Evolutionary conservation across 1,139 yeast species (phyloP), one percentile per base, ranked within the genome.

Genomic region (Yamadazyma taylorii): DNA sequence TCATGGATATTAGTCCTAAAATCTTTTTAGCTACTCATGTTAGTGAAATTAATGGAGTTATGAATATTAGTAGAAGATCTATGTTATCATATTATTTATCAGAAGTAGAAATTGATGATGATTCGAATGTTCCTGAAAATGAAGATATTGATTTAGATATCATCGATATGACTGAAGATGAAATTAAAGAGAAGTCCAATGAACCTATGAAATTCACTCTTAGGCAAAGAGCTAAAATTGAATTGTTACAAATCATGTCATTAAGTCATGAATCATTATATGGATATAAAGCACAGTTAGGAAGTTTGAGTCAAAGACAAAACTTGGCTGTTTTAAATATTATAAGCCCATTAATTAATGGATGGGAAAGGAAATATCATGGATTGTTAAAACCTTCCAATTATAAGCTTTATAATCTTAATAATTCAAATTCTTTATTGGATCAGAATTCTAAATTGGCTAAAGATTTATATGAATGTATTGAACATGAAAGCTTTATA

Each of bases 211-310:
- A 52, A 37, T 85, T 87, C 48, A 75, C 88, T 0, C 58, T 61
- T n/a, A 64, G 70, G 16, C 95, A 88, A 53, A 75, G 76, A 52
- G 96, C 96, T 2, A 85, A 84, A 47, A 70, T 89, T 28, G 96
- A 86, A 51, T 63, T 89, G 32, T 61, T 88, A 30, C 87, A 85
- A 55, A 85, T 89, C 43, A 79, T 85, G 68, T 78, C 92, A 0
- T 66, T 89, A 36, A 94, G 95, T 23, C 89, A 87, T 57, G 95
- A 88, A 52, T 80, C 92, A 1, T 66, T 90, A 16, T 89, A 89
- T 57, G 84, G 82, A 19, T 75, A 73, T 41, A 76, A 77, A 47
- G 79, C 83, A 1, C 80, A 75, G 46, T 58, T 75, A 33, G 79
- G 81, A 4, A 62, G 67, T 14, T 53, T 75, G 23, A 70, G 76